Base-by-base conservation (phyloP, 164 flowering plant species). In the Protea cynaroides region DNA sequence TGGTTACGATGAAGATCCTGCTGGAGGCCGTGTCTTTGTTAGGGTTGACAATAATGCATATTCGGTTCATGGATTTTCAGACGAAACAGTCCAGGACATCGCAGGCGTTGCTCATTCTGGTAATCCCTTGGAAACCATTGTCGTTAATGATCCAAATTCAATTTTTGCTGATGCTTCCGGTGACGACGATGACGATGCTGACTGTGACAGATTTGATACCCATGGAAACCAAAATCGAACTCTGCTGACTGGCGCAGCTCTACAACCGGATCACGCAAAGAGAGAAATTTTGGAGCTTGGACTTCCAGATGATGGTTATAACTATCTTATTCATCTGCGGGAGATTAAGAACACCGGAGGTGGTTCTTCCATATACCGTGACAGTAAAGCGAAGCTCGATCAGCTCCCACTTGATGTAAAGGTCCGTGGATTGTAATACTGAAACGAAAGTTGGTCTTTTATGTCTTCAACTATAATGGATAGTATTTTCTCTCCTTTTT, bases 261-360 rank as follows among this genome's bases (percentile, higher is more conserved):
- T 67, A 11, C 74, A 91, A 68, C 90, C 90, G 9, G 93, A 87
- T 46, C 44, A 75, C 17, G 62, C 84, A 14, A 75, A 96, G 81
- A 82, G 51, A 70, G 96, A 94, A 70, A 94, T 94, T 67, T 34
- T 94, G 79, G 96, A 89, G 73, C 72, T 94, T 40, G 99, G 97
- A 65, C 81, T 89, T 78, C 96, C 97, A 1, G 99, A 91, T 71
- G 99, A 91, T 64, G 97, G 99, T 7, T 94, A 94, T 63, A 91
- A 94, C 66, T 94, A 94, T 63, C 78, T 94, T 65, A 0, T 15
- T 58, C 97, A 91, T 71, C 34, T 94, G 76, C 77, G 96, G 50
- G 99, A 94, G 69, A 89, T 94, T 63, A 89, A 72, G 76, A 86
- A 85, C 18, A 64, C 85, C 15, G 96, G 97, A 3, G 95, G 81